Evolutionary conservation across 2,329 filamentous ascomycete species (phyloP).

Genomic region (Aureobasidium zeae): DNA sequence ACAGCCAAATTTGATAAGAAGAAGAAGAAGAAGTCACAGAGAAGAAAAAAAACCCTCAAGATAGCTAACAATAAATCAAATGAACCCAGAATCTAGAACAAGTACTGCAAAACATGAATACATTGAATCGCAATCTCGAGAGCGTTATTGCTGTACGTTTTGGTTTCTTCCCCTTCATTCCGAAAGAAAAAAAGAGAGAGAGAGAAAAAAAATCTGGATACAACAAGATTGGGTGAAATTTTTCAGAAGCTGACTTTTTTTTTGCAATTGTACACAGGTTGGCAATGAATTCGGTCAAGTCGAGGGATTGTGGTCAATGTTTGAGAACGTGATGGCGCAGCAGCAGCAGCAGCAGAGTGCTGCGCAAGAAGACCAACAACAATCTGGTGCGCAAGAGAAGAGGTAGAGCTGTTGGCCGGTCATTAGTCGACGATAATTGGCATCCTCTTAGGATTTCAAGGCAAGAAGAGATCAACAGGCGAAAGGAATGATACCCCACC

Average conservation of each 20-base stretch:
- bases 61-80: background rate
- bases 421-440: too few relatives aligned
- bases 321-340: slow-evolving; percentile 90
- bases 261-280: slow-evolving; percentile 33
- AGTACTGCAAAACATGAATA: slow-evolving; percentile 91
- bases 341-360: slow-evolving; percentile 28
- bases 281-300: slow-evolving; percentile 97
- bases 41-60: too few relatives aligned
- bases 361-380: background rate
- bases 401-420: too few relatives aligned
- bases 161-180: background rate
- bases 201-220: too few relatives aligned
- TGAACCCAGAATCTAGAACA: slow-evolving; percentile 59
- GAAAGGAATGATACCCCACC: too few relatives aligned
- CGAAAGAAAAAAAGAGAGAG: slow-evolving; percentile 31
- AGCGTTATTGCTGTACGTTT: slow-evolving; percentile 69
- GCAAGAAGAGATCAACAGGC: too few relatives aligned
- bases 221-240: too few relatives aligned
- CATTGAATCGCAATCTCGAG: slow-evolving; percentile 83
- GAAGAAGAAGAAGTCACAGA: too few relatives aligned
- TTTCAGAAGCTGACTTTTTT: too few relatives aligned
- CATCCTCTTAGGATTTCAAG: too few relatives aligned
- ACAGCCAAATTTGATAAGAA: too few relatives aligned
- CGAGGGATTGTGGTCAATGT: slow-evolving; percentile 92
- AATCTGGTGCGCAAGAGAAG: background rate